Base-by-base conservation (phyloP, 768 basidiomycete species). In the Galerina sulciceps region DNA sequence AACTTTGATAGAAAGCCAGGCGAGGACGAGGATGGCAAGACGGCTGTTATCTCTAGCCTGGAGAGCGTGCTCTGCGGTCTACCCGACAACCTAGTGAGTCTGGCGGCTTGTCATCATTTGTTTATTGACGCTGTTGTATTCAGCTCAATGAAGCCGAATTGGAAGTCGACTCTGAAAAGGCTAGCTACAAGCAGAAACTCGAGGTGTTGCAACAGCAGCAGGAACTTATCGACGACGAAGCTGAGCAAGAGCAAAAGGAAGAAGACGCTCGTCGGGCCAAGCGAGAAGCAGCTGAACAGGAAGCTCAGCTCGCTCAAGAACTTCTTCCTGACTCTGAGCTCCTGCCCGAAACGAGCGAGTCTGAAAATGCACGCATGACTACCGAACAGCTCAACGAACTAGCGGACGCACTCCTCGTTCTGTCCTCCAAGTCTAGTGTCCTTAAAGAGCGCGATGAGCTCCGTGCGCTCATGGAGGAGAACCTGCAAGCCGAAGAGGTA, bases 201-300 rank as follows among this genome's bases (percentile, higher is more conserved):
- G 97, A 99, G 62, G 96, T 99, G 22, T 78, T 99, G 70, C 94
- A 97, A 67, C 93, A 99, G 67, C 97, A 99, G 74, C 93, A 99
- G 71, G 97, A 99, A 73, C 93, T 99, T 60, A 99, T 99, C 70
- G 96, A 99, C 70, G 97, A 99, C 72, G 97, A 99, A 75, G 87
- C 95, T 63, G 97, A 98, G 71, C 97, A 99, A 74, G 97, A 99
- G 62, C 89, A 96, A 74, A 91, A 95, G 76, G 93, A 94, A 71
- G 91, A 94, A 71, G 87, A 91, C 70, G 91, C 93, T n/a, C 88
- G 94, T 41, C 89, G 91, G 56, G 90, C 88, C 44, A 88, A 87
- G 71, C 87, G 88, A 66, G 93, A 91, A 73, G 85, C 87, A 20
- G 89, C 87, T 62, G 92, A 94, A 66, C 73, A 83, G 67, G 94